These are phyloP conservation scores for Kuraishia capsulata DNA, from an alignment of 805 yeast genomes.

Conservation along the genomic window DNA sequence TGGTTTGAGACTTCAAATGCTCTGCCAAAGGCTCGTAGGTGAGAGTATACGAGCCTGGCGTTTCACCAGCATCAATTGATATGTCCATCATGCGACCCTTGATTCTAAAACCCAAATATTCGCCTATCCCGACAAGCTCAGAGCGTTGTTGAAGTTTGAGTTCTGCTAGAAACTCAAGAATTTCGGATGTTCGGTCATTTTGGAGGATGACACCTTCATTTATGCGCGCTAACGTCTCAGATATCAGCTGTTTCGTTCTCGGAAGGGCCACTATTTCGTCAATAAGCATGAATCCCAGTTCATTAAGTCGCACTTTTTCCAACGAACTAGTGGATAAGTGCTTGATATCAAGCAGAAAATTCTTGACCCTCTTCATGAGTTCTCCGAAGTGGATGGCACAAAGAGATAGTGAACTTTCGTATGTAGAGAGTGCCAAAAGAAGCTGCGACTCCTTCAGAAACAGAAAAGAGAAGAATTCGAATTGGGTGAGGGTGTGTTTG, in stretches of 20 bases:
- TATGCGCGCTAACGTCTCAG: not conserved
- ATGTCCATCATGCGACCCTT: conserved; percentile 16
- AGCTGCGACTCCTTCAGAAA: conserved; percentile 23
- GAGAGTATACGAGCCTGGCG: conserved; percentile 4
- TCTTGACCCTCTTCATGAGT: conserved; percentile 18
- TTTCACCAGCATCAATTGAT: conserved; percentile 10
- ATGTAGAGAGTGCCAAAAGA: conserved; percentile 6
- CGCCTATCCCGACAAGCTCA: conserved; percentile 26
- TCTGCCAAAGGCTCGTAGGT: conserved; percentile 11
- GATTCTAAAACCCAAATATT: conserved; percentile 16
- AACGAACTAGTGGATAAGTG: conserved; percentile 22
- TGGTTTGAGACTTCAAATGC: conserved; percentile 20
- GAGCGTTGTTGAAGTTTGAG: conserved; percentile 38
- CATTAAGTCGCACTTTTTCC: conserved; percentile 19
- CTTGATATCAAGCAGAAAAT: conserved; percentile 19
- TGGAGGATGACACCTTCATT: not conserved
- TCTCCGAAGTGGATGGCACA: conserved; percentile 19
- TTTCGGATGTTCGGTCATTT: conserved; percentile 7
- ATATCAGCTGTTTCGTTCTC: not conserved
- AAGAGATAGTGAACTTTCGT: conserved; percentile 6
- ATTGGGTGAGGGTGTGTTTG: conserved; percentile 15
- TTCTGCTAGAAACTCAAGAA: conserved; percentile 37
- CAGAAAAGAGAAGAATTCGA: conserved; percentile 27
- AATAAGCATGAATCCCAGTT: conserved; percentile 30
- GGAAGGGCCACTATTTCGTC: conserved; percentile 25